Percentiles rank a stretch among this genome's conserved stretches.
Conservation (phyloP, 305 asterid genomes). For the Fraxinus albicans region DNA sequence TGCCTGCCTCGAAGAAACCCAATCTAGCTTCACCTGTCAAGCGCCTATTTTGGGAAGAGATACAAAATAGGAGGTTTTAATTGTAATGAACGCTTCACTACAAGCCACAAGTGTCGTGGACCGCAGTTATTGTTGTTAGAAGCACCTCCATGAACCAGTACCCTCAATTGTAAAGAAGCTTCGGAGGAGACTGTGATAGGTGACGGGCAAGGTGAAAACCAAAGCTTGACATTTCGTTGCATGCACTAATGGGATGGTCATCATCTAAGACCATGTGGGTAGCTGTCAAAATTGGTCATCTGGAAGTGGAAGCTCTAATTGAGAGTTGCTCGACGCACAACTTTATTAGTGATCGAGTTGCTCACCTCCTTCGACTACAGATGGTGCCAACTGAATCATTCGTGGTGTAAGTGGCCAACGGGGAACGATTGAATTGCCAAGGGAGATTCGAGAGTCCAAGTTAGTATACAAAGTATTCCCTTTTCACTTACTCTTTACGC, state of each 20-base stretch:
- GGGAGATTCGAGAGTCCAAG: too few relatives aligned
- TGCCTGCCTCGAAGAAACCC: background rate
- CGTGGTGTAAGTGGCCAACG: too few relatives aligned
- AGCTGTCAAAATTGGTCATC: background rate
- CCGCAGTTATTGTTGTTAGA: background rate
- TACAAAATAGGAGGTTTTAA: background rate
- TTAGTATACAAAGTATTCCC: too few relatives aligned
- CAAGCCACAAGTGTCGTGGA: background rate
- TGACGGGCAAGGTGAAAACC: background rate
- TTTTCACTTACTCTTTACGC: too few relatives aligned
- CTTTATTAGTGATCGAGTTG: too few relatives aligned
- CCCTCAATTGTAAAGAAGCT: background rate
- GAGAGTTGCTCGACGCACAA: too few relatives aligned
- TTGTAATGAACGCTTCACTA: background rate
- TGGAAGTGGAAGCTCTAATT: too few relatives aligned
- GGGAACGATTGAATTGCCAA: too few relatives aligned
- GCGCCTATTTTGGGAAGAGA: too few relatives aligned
- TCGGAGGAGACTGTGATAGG: background rate
- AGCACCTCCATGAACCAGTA: background rate
- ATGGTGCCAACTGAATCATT: too few relatives aligned
- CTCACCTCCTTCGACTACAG: too few relatives aligned
- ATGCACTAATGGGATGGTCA: background rate
- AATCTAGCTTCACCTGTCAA: too few relatives aligned
- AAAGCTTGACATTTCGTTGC: background rate
- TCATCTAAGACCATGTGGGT: background rate